Evolutionary conservation across 2,329 filamentous ascomycete genomes (phyloP), one percentile per base, ranked within the genome.

Genomic region (Trichophyton simii): DNA sequence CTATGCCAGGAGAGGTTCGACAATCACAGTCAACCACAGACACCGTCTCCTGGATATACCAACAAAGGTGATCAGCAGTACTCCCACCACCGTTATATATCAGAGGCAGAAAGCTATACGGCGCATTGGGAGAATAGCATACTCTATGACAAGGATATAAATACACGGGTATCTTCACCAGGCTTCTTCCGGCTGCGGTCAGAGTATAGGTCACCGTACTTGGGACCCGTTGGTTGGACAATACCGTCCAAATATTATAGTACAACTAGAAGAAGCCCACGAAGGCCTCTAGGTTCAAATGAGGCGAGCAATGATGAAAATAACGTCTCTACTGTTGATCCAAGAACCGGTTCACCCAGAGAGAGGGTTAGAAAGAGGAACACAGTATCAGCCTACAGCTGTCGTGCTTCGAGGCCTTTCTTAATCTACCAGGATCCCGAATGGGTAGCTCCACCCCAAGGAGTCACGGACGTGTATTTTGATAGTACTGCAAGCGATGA

Each of bases 381-480:
- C 8, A 34, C 28, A 2, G 9, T 9, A 55, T 55, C 28, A 2
- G 9, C 15, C 38, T 55, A 36, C 20, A n/a, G 34, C 25, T 36
- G 20, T 18, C 59, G 31, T 20, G 20, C n/a, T 20, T 63, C 64
- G 8, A 41, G 50, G 31, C 63, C 64, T 18, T 65, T 65, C 48
- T 58, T 65, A 44, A 65, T 65, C 18, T 65, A 64, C 28, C 63
- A 65, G 31, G 64, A 65, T 50, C 64, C 63, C 34, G 61, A 63
- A 42, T 28, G 60, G 38, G 46, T 55, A 20, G 63, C 41, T 11
- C 60, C 57, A n/a, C 41, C 41, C 11, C 48, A 15, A 11, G 58
- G 58, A 9, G 8, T 50, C 7, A 48, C 46, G 5, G 41, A 62
- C 15, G 41, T 41, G 46, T 59, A 59, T 36, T 38, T 57, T 9